These are phyloP conservation scores for Fusarium graminum DNA, from an alignment of 2,329 filamentous ascomycete genomes.

Conservation along the genomic window DNA sequence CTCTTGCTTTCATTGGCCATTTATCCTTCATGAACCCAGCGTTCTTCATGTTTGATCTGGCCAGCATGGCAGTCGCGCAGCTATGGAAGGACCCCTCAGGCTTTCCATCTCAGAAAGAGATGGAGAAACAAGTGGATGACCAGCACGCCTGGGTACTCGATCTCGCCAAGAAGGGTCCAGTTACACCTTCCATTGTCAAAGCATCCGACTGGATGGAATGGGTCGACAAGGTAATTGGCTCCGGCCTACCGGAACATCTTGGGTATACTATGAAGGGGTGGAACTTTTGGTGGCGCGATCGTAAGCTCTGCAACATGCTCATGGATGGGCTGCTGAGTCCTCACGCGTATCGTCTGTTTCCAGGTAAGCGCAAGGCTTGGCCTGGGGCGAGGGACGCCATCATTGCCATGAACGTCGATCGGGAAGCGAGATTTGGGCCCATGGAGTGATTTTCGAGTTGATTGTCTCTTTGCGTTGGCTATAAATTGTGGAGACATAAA, in stretches of 20 bases:
- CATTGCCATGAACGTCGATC: slow-evolving; percentile 15
- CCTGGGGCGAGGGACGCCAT: slow-evolving; percentile 10
- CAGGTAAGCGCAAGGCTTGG: slow-evolving; percentile 16
- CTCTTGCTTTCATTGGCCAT: slow-evolving; percentile 15
- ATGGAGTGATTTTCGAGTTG: not conserved
- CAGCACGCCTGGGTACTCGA: slow-evolving; percentile 9
- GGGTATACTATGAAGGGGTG: slow-evolving; percentile 10
- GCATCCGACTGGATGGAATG: slow-evolving; percentile 17
- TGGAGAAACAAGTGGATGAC: slow-evolving; percentile 15
- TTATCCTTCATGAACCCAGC: slow-evolving; percentile 18
- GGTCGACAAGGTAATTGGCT: slow-evolving; percentile 10
- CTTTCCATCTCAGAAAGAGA: slow-evolving; percentile 8
- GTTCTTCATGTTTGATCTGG: slow-evolving; percentile 17
- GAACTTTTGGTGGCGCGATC: slow-evolving; percentile 14
- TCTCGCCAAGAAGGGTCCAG: slow-evolving; percentile 9
- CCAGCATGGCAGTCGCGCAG: slow-evolving; percentile 15
- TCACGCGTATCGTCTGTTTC: slow-evolving; percentile 13
- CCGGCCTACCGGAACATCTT: slow-evolving; percentile 8
- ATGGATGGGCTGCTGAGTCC: slow-evolving; percentile 17
- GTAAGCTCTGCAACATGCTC: slow-evolving; percentile 16
- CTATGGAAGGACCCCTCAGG: slow-evolving; percentile 13
- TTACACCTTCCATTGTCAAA: slow-evolving; percentile 16
- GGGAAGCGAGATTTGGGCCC: slow-evolving; percentile 14
- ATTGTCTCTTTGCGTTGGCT: not conserved
- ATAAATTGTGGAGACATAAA: accelerated